A percentile compares a stretch with the other conserved stretches of the same genome.
phyloP scores from a whole-genome alignment of 1,139 yeast genomes.

The Pichia norvegensis region DNA sequence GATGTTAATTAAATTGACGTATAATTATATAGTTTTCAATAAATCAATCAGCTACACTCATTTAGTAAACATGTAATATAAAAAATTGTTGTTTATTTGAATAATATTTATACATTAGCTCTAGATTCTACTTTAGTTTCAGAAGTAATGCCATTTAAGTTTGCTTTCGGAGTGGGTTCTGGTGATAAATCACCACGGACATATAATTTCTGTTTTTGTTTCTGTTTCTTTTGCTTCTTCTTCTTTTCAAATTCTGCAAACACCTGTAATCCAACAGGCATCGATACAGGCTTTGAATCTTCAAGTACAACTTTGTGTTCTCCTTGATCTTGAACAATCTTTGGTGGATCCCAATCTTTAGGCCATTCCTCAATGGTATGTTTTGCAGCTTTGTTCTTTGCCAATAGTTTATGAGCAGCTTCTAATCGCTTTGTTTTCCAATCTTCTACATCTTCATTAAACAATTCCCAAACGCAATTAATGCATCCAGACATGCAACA shows the following conservation, averaged over 20 bases:
- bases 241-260: slow-evolving; percentile 78
- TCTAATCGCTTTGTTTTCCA: slow-evolving; percentile 57
- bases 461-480: slow-evolving; percentile 94
- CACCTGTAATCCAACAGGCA: slow-evolving; percentile 69
- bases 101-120: background rate
- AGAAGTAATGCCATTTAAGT: background rate
- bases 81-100: background rate
- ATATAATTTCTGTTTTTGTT: background rate
- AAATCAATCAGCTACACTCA: background rate
- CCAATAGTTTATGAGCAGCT: slow-evolving; percentile 42
- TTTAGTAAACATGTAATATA: background rate
- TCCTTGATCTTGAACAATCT: slow-evolving; percentile 14
- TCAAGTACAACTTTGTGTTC: slow-evolving; percentile 32
- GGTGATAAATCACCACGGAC: background rate
- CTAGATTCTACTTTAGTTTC: background rate
- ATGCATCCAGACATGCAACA: slow-evolving; percentile 98
- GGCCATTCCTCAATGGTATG: slow-evolving; percentile 59
- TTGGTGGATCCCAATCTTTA: slow-evolving; percentile 62
- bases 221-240: slow-evolving; percentile 36
- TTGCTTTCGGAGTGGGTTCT: background rate
- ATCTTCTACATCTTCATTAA: slow-evolving; percentile 76
- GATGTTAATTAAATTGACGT: slow-evolving; percentile 30
- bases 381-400: slow-evolving; percentile 14
- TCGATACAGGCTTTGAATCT: slow-evolving; percentile 37
- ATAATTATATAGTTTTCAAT: no score